Evolutionary conservation across 1,284 basidiomycete species (phyloP), one percentile per base, ranked within the genome.

Genomic region (Moesziomyces sp.): DNA sequence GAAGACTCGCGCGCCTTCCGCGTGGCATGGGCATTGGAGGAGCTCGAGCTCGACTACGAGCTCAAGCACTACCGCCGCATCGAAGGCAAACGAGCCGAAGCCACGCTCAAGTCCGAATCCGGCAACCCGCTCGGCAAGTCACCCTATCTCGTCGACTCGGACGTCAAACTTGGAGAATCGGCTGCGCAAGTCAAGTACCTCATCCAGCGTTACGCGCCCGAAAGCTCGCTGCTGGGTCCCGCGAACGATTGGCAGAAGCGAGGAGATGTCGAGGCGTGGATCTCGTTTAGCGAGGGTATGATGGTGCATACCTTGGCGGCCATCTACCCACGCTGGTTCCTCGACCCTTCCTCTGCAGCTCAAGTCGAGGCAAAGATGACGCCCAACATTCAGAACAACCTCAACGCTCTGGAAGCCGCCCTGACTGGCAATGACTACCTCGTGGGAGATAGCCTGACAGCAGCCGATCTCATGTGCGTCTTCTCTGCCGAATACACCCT

Each of bases 1-100:
- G 54, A 72, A 40, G 58, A 66, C 44, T 72, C 69, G n/a, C 62
- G 69, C 11, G 63, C 69, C 13, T 62, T 72, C 13, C 69, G 63
- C 14, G 55, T 58, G 2, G 58, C 69, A 1, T 66, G 69, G 68
- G 16, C 52, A 0, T 40, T 71, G n/a, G 68, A 71, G 46, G 54
- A 71, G 35, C 68, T 71, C 45, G 30, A 38, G 9, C 56, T 66
- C 3, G 54, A 46, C 7, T 71, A 66, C 42, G 24, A 38, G n/a
- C 55, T 66, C 14, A 46, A 43, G 13, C 49, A 54, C 5, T 71
- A 61, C 18, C 11, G 11, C 3, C 61, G 68, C 1, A 44, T 71
- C 35, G 51, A 65, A 23, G 68, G 67, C 43, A 70, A 70, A 44
- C 50, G 56, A 26, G 67, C 67, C 5, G 67, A 57, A 11, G 30